Evolutionary conservation across 2,329 filamentous ascomycete genomes (phyloP), one percentile per base, ranked within the genome.

Genomic region (Fusarium sp.): DNA sequence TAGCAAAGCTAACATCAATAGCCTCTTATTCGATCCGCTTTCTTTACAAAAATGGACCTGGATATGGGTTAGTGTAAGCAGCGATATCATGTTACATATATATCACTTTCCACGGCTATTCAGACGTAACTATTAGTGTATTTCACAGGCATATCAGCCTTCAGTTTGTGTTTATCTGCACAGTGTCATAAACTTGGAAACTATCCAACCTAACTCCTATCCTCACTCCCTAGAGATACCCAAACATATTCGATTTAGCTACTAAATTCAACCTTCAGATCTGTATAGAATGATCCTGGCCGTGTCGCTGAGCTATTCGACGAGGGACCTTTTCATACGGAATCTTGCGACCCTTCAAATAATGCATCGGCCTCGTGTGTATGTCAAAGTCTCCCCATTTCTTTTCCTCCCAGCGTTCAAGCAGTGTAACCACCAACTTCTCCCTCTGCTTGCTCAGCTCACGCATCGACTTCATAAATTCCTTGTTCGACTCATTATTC

Each of bases 101-200:
- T 18, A n/a, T 10, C 16, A 38, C 16, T 38, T 3, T 6, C 9
- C 8, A 18, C 5, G 4, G 16, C 9, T 38, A 5, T 10, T 34
- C 6, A 11, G 18, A 11, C 0, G 5, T n/a, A 38, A 2, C 5
- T 10, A 11, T 11, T 10, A 38, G 18, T 38, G 34, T 0, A 38
- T 6, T 1, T 7, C 10, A 38, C 3, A n/a, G 3, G 18, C 6
- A 38, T 7, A 38, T 7, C 18, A 38, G 10, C 27, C 6, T 6
- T 12, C 11, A 29, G 11, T 6, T 29, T 29, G 27, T 29, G 27
- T 29, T 29, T 12, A 12, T 29, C 11, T 12, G 27, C 27, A 27
- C 10, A 38, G 10, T 38, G 4, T 38, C 2, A n/a, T 38, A n/a
- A 38, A n/a, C n/a, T n/a, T n/a, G n/a, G 3, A 18, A 38, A 38